phyloP scores from a whole-genome alignment of 306 rosid species.

The Malus sieversii region DNA sequence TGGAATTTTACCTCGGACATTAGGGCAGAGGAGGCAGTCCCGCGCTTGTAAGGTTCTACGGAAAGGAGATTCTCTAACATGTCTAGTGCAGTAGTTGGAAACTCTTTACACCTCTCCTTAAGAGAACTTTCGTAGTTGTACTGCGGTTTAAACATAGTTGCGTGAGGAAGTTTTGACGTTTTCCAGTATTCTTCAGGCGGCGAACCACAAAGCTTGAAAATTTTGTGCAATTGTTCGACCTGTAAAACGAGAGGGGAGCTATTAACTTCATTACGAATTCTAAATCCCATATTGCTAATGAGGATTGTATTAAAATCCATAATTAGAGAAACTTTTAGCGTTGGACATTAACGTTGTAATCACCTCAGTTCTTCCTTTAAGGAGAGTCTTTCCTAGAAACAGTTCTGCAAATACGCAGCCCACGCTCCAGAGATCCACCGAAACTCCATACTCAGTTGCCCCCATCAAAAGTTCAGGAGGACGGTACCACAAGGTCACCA shows the following conservation, averaged over 20 bases:
- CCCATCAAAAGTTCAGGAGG: slow-evolving; percentile 99
- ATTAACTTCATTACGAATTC: neutral
- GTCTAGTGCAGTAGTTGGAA: slow-evolving; percentile 48
- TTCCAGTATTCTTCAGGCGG: slow-evolving; percentile 91
- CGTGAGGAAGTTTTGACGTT: slow-evolving; percentile 73
- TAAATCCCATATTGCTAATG: neutral
- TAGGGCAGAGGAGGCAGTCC: slow-evolving; percentile 85
- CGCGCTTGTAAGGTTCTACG: slow-evolving; percentile 61
- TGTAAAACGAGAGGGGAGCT: slow-evolving; percentile 13
- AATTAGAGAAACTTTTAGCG: neutral
- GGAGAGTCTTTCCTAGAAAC: slow-evolving; percentile 65
- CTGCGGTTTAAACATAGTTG: slow-evolving; percentile 86
- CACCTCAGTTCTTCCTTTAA: slow-evolving; percentile 99
- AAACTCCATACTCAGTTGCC: slow-evolving; percentile 71
- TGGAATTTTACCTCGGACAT: slow-evolving; percentile 61
- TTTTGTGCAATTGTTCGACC: slow-evolving; percentile 96
- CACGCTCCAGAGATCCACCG: slow-evolving; percentile 93
- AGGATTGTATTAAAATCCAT: neutral
- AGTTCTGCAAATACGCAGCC: slow-evolving; percentile 97
- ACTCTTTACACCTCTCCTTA: slow-evolving; percentile 51
- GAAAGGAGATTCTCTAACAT: slow-evolving; percentile 68
- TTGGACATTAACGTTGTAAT: neutral
- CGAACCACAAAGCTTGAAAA: slow-evolving; percentile 88
- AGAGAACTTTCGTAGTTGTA: slow-evolving; percentile 59
- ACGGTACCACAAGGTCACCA: slow-evolving; percentile 94